These are phyloP conservation scores for Chamaecrista fasciculata DNA, from an alignment of 306 rosid species.

Conservation along the genomic window DNA sequence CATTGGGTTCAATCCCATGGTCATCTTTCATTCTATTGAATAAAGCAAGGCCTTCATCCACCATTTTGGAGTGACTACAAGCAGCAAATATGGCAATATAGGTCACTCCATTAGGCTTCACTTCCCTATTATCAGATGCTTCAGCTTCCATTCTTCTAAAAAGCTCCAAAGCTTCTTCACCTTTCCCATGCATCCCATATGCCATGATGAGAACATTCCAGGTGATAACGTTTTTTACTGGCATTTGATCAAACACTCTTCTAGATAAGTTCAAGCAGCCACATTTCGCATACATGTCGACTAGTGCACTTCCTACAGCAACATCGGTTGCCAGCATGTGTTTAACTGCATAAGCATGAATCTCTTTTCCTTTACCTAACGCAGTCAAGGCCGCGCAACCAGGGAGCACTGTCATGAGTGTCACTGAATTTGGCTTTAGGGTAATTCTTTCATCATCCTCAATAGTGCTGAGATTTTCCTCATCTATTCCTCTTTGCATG, in stretches of 20 bases:
- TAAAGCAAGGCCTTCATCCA: slow-evolving; percentile 56
- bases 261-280: slow-evolving; percentile 66
- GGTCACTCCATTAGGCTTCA: slow-evolving; percentile 60
- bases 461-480: slow-evolving; percentile 2
- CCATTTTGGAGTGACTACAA: slow-evolving; percentile 71
- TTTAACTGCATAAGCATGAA: slow-evolving; percentile 73
- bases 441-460: slow-evolving; percentile 34
- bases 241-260: slow-evolving; percentile 66
- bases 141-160: slow-evolving; percentile 56
- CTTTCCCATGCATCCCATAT: slow-evolving; percentile 87
- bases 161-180: slow-evolving; percentile 60
- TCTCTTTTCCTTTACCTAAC: slow-evolving; percentile 71
- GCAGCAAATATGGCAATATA: slow-evolving; percentile 65
- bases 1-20: slow-evolving; percentile 55
- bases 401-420: slow-evolving; percentile 82
- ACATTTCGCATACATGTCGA: slow-evolving; percentile 91
- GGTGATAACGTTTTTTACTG: slow-evolving; percentile 61
- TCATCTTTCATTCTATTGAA: slow-evolving; percentile 63
- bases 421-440: slow-evolving; percentile 71
- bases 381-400: slow-evolving; percentile 74
- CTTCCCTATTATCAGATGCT: slow-evolving; percentile 36
- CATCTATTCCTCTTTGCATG: slow-evolving; percentile 48
- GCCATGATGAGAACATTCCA: slow-evolving; percentile 92
- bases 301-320: slow-evolving; percentile 80
- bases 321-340: slow-evolving; percentile 57